Evolutionary conservation across 2,329 filamentous ascomycete species (phyloP).

Genomic region (Waltergamsia citrina): DNA sequence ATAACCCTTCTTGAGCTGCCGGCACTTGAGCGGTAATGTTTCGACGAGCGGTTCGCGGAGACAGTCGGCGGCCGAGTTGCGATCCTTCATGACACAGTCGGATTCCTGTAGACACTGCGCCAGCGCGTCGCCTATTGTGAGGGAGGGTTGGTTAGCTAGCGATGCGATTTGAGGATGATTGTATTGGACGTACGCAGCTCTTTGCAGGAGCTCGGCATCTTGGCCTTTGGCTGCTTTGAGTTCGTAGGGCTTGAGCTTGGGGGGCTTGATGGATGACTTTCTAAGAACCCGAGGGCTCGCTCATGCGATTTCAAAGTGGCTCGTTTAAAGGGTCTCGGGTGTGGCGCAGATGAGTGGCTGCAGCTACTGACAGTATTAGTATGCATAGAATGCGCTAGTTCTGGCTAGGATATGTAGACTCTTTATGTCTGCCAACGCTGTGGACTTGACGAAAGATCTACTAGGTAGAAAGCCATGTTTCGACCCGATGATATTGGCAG

Average conservation of each 20-base stretch:
- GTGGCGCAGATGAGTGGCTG: background rate
- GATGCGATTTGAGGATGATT: background rate
- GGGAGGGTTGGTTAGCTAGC: constrained; percentile 1
- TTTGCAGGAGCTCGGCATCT: constrained; percentile 93
- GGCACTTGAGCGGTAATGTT: constrained; percentile 76
- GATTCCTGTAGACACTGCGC: constrained; percentile 93
- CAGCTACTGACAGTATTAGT: too few species aligned
- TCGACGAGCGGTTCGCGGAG: constrained; percentile 74
- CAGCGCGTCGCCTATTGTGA: constrained; percentile 67
- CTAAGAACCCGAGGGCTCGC: too few species aligned
- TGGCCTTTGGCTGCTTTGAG: constrained; percentile 1
- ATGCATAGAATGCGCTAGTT: too few species aligned
- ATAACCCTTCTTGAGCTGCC: constrained; percentile 86
- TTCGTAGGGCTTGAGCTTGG: background rate
- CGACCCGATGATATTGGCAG: too few species aligned
- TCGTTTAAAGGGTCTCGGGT: background rate
- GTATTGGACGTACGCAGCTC: constrained; percentile 67
- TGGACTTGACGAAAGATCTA: too few species aligned
- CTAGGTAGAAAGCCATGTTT: too few species aligned
- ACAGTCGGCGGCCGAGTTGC: constrained; percentile 80
- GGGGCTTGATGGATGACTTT: too few species aligned
- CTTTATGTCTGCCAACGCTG: too few species aligned
- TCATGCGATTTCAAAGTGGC: constrained; percentile 1
- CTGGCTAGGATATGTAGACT: too few species aligned
- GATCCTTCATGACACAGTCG: constrained; percentile 91